Percentiles rank a stretch among this genome's conserved stretches.
Conservation (phyloP, 2,329 filamentous ascomycete species). For the Fusarium pseudocircinatum region DNA sequence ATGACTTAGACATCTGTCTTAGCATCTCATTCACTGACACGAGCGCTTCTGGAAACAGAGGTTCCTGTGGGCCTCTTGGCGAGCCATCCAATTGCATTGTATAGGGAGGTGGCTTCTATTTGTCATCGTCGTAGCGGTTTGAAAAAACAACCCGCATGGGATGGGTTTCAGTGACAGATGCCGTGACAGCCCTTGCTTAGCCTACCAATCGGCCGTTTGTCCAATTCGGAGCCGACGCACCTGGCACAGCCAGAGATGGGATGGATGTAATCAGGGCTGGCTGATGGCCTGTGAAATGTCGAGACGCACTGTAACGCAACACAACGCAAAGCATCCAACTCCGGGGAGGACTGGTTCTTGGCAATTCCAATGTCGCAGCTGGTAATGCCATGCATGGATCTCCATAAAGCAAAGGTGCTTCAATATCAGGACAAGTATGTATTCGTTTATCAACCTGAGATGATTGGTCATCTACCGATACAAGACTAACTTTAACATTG, state of each 20-base stretch:
- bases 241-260: constrained; percentile 1
- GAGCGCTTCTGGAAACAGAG: constrained; percentile 11
- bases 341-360: constrained; percentile 3
- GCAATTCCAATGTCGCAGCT: neutral
- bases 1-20: constrained; percentile 21
- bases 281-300: neutral
- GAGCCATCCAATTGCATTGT: constrained; percentile 8
- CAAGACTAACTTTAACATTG: neutral
- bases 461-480: neutral
- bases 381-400: neutral
- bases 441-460: neutral
- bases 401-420: neutral
- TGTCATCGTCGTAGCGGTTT: neutral
- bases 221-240: constrained; percentile 28
- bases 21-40: constrained; percentile 19
- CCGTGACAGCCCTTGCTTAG: constrained; percentile 8
- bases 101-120: neutral
- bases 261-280: neutral
- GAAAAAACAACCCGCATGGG: neutral
- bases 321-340: constrained; percentile 2
- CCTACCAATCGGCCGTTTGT: constrained; percentile 17
- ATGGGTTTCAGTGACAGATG: neutral
- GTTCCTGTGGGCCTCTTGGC: neutral
- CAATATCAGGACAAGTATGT: neutral
- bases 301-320: neutral